Evolutionary conservation across 352 stramenopile genomes (phyloP).

Genomic region (Phytophthora colocasiae): DNA sequence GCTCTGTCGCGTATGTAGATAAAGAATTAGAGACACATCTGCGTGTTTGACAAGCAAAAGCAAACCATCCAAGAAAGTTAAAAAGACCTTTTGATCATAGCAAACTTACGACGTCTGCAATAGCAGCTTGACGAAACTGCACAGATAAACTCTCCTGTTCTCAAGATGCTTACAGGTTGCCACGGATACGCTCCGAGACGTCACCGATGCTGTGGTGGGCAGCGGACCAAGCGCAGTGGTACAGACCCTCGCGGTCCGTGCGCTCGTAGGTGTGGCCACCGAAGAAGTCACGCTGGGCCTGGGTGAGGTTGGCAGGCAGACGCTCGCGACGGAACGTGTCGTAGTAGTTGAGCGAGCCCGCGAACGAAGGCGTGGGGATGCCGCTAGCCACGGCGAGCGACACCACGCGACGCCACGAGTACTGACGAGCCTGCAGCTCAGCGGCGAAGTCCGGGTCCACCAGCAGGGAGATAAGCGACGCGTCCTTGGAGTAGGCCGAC

Average conservation of each 20-base stretch:
- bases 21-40: constrained; percentile 13
- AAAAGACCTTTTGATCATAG: constrained; percentile 43
- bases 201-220: constrained; percentile 97
- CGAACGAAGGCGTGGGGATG: constrained; percentile 93
- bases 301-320: constrained; percentile 97
- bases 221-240: constrained; percentile 98
- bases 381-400: constrained; percentile 95
- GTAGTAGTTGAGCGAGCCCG: constrained; percentile 97
- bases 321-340: constrained; percentile 97
- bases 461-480: constrained; percentile 96
- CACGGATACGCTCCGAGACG: constrained; percentile 92
- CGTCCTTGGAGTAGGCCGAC: constrained; percentile 92
- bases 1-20: constrained; percentile 77
- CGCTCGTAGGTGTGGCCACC: constrained; percentile 98
- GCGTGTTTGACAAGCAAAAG: constrained; percentile 2
- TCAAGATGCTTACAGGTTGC: constrained; percentile 85
- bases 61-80: constrained; percentile 9
- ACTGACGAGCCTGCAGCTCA: constrained; percentile 95
- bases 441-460: constrained; percentile 97
- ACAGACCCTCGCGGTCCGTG: constrained; percentile 94
- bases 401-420: constrained; percentile 97
- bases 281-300: constrained; percentile 99
- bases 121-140: constrained; percentile 23
- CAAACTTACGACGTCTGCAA: constrained; percentile 33
- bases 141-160: constrained; percentile 19